Base-by-base conservation (phyloP, 176 grass and related monocot genomes). In the Neostapfia colusana region DNA sequence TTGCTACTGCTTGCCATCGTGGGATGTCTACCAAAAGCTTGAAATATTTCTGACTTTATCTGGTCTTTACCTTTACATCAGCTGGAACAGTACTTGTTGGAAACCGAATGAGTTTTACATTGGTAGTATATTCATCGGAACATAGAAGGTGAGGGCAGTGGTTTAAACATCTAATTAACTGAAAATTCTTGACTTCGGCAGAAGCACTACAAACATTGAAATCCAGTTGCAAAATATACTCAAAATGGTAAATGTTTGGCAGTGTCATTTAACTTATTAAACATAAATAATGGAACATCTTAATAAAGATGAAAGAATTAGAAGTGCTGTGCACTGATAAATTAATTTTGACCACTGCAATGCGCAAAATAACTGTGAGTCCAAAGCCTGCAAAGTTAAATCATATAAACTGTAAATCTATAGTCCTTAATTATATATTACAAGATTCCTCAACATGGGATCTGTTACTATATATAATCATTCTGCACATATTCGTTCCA, bases 21-120 rank as follows among this genome's bases (percentile, higher is more conserved):
- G 79, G 72, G 37, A 72, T 87, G 79, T 82, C 66, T 40, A 56
- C 66, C 66, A 58, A 87, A 82, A 82, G 58, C 58, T 65, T 77
- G 28, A 57, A 21, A 40, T 82, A 57, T 64, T 72, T 82, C 72
- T 48, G 57, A 28, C 57, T 42, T 36, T 26, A 42, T 65, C 28
- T 81, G 46, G 38, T 48, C 48, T 55, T 37, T 4, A 40, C 23
- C 45, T 77, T 82, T 82, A 4, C 7, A 70, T n/a, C 72, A 70
- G 57, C 56, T 38, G 44, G 55, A 38, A 70, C 37, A 8, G 72
- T 77, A 77, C 56, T 2, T 55, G 51, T 2, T 55, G 51, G 51
- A 55, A 55, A 55, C 21, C 8, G 23, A 10, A 55, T 10, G n/a
- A 10, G 2, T 55, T 55, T 55, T 53, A n/a, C 6, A 50, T 50